phyloP scores from a whole-genome alignment of 2,329 filamentous ascomycete genomes.

The Ophiostoma novo-ulmi region DNA sequence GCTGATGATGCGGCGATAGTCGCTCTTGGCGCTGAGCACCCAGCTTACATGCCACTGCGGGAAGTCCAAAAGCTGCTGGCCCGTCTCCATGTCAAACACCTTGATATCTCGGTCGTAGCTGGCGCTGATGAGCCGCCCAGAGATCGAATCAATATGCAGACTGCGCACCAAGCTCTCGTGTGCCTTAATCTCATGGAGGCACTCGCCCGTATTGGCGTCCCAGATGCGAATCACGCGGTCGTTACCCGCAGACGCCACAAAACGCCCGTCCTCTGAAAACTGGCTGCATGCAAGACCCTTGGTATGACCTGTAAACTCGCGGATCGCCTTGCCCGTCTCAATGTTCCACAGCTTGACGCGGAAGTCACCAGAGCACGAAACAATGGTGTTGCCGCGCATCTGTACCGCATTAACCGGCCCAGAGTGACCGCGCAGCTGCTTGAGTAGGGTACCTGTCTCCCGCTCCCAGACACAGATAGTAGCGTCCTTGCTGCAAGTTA shows the following conservation, averaged over 20 bases:
- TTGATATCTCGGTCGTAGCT: conserved; percentile 96
- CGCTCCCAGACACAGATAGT: conserved; percentile 95
- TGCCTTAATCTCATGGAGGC: conserved; percentile 72
- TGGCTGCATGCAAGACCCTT: conserved; percentile 94
- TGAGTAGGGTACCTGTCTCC: conserved; percentile 66
- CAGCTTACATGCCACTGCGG: conserved; percentile 95
- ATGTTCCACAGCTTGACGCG: conserved; percentile 94
- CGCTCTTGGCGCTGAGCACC: conserved; percentile 93
- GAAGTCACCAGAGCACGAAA: conserved; percentile 91
- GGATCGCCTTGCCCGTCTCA: conserved; percentile 78
- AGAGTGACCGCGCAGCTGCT: conserved; percentile 75
- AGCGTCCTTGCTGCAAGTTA: conserved; percentile 94
- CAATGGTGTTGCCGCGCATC: conserved; percentile 84
- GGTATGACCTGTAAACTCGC: conserved; percentile 84
- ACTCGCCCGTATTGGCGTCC: conserved; percentile 83
- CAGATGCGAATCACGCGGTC: conserved; percentile 95
- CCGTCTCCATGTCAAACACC: conserved; percentile 82
- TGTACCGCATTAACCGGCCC: conserved; percentile 97
- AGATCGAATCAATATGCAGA: conserved; percentile 82
- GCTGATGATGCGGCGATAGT: conserved; percentile 90
- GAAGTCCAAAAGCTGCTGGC: conserved; percentile 73
- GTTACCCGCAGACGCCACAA: conserved; percentile 89
- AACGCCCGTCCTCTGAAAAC: conserved; percentile 90
- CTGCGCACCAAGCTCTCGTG: conserved; percentile 84
- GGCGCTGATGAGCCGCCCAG: conserved; percentile 80